Conservation (phyloP, 345 rosid species). For the Diplotaxis tenuifolia region DNA sequence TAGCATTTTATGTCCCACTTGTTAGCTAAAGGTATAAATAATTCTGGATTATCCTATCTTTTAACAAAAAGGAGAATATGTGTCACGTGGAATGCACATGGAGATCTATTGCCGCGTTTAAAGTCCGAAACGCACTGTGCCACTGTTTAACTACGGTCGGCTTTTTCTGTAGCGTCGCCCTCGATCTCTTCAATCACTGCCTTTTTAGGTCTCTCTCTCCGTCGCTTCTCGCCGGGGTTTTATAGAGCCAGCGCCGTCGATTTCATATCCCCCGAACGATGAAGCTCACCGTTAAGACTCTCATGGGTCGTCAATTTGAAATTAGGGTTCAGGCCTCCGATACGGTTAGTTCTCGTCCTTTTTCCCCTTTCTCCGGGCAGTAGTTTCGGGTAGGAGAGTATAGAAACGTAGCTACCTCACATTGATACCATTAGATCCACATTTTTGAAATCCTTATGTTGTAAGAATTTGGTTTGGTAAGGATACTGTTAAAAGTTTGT, state of each 20-base stretch:
- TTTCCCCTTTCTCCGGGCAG: neutral
- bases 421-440: slow-evolving; percentile 14
- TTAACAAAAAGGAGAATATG: neutral
- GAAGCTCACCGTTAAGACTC: slow-evolving; percentile 98
- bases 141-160: slow-evolving; percentile 30
- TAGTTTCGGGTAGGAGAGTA: neutral
- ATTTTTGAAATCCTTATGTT: neutral
- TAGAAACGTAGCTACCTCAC: neutral
- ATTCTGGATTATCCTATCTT: neutral
- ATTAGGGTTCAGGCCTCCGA: slow-evolving; percentile 88
- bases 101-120: slow-evolving; percentile 36
- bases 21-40: neutral
- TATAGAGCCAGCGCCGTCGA: slow-evolving; percentile 17
- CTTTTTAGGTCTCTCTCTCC: slow-evolving; percentile 35
- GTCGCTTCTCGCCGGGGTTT: slow-evolving; percentile 3
- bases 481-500: neutral
- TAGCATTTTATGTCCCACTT: too few species aligned
- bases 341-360: slow-evolving; percentile 54
- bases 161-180: slow-evolving; percentile 20
- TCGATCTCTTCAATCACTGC: slow-evolving; percentile 20
- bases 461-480: neutral
- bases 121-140: slow-evolving; percentile 24
- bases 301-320: slow-evolving; percentile 93
- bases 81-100: slow-evolving; percentile 38
- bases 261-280: slow-evolving; percentile 35